phyloP scores from a whole-genome alignment of 495 filamentous ascomycete genomes.

The Bathelium albidoporum region DNA sequence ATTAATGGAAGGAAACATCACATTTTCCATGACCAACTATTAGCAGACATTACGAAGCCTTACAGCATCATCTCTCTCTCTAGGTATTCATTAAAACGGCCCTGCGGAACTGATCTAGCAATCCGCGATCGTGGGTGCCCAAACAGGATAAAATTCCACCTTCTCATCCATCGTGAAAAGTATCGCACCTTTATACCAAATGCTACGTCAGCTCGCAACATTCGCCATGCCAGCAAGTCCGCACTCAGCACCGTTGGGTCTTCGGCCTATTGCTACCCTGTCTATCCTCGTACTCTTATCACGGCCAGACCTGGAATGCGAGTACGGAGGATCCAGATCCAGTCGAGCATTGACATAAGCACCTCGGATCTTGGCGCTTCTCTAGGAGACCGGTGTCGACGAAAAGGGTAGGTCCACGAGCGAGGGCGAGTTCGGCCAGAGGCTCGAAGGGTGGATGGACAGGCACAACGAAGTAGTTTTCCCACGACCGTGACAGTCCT shows the following conservation, averaged over 20 bases:
- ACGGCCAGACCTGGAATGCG: neutral
- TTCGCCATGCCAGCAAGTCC: neutral
- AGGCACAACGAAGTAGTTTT: neutral
- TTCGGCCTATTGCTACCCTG: neutral
- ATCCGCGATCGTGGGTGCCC: no score
- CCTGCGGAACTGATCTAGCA: neutral
- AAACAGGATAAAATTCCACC: no score
- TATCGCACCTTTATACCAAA: neutral
- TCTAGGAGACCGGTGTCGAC: neutral
- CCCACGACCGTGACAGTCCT: neutral
- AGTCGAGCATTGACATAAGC: neutral
- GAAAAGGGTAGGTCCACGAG: neutral
- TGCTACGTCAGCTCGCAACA: slow-evolving; percentile 1
- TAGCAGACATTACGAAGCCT: no score
- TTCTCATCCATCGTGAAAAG: neutral
- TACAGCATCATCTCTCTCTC: no score
- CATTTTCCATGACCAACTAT: no score
- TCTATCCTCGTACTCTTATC: neutral
- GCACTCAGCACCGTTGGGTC: neutral
- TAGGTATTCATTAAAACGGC: no score
- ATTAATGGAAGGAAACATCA: no score
- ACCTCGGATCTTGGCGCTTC: neutral
- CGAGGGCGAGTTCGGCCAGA: neutral
- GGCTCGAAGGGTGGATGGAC: neutral
- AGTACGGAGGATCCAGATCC: neutral